phyloP scores from a whole-genome alignment of 805 yeast genomes.

The Kodamaea kakaduensis region DNA sequence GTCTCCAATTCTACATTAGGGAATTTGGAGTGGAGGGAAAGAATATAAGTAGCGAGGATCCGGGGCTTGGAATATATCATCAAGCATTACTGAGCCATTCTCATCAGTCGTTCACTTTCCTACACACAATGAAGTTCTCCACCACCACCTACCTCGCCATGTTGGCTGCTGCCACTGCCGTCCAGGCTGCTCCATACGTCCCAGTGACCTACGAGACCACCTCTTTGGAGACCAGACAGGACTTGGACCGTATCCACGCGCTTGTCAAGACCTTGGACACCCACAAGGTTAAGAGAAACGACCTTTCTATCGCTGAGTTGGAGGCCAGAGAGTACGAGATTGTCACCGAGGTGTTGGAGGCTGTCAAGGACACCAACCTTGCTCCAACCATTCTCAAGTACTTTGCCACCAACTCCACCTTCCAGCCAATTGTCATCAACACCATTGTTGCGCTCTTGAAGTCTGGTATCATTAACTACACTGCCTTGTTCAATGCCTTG shows the following conservation, averaged over 20 bases:
- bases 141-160: constrained; percentile 28
- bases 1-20: constrained; percentile 1
- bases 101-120: constrained; percentile 1
- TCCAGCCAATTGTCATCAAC: constrained; percentile 26
- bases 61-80: neutral
- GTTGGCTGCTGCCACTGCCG: constrained; percentile 22
- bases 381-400: constrained; percentile 34
- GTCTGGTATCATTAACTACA: constrained; percentile 30
- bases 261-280: constrained; percentile 23
- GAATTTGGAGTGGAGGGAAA: neutral
- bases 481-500: constrained; percentile 32
- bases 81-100: neutral
- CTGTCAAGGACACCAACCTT: constrained; percentile 33
- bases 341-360: constrained; percentile 37
- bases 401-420: constrained; percentile 25
- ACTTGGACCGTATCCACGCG: constrained; percentile 14
- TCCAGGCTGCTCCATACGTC: constrained; percentile 35
- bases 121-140: constrained; percentile 27
- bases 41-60: no score
- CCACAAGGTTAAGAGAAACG: constrained; percentile 29
- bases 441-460: constrained; percentile 28
- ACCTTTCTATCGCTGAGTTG: constrained; percentile 18
- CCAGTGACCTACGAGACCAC: constrained; percentile 9
- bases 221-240: constrained; percentile 12
- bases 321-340: constrained; percentile 35